Evolutionary conservation across 1,139 yeast genomes (phyloP), one percentile per base, ranked within the genome.

Genomic region (Nakaseomyces sp.): DNA sequence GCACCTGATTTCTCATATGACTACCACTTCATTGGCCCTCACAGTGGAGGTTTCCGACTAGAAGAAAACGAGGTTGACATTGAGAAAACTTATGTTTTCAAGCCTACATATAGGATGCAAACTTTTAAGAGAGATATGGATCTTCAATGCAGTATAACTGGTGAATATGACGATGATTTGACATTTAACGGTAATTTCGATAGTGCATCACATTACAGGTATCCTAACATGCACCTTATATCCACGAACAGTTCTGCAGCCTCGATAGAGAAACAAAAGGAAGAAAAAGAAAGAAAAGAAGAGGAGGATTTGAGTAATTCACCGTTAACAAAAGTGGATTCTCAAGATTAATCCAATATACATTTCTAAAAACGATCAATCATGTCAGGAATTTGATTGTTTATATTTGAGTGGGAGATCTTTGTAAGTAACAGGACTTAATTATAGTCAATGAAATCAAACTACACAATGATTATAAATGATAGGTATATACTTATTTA

Each of bases 11-110:
- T 19, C 7, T 17, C 24, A 9, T 17, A 19, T 12, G 16, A 18
- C 12, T 32, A 32, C 12, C 36, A 32, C n/a, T 19, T 17, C 13
- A 18, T 10, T 32, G 12, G 9, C 19, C 17, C 5, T 30, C 19
- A 12, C 6, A 6, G 33, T 8, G 9, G 8, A 6, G 2, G 9
- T 32, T 32, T 19, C 18, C 36, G 5, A 12, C 13, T 32, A 1
- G 9, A 18, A 12, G 36, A 32, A 19, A 32, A 32, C 12, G 36
- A 32, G n/a, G 24, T 32, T 32, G 36, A 32, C n/a, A 18, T 32
- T 5, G 36, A 32, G 24, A 32, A 32, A 24, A 32, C 24, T 7
- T 32, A 18, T 19, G 36, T 32, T 6, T 32, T 32, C 15, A 32
- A 32, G 18, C 36, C 36, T 10, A 32, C 24, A 10, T 19, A 32